Evolutionary conservation across 768 basidiomycete genomes (phyloP), one percentile per base, ranked within the genome.

Genomic region (Trametes cubensis): DNA sequence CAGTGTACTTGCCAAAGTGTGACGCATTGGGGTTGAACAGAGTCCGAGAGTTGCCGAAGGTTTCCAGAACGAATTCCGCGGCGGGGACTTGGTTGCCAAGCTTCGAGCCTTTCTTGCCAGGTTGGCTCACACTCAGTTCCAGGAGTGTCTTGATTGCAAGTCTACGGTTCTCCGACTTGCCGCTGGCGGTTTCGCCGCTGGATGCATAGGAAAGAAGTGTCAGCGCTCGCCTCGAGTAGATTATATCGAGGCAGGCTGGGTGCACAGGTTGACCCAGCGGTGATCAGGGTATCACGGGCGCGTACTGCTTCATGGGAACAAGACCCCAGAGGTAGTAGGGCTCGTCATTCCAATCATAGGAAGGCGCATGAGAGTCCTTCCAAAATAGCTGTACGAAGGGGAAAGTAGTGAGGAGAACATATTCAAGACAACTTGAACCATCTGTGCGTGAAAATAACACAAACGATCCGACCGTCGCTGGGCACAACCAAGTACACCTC

Each of bases 1-100:
- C 97, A 47, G 95, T 97, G 74, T 99, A 99, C 74, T 96, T 95
- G 58, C 96, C 97, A 72, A 96, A 97, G 50, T 94, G 89, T 30
- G 97, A 98, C 15, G 96, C 95, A 70, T 97, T 97, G 49, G 92
- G 84, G 71, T 98, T 97, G 78, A 92, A 89, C 58, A 94, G 84
- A 1, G 94, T 94, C 61, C 92, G 89, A 20, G 95, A 92, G 68
- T 92, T 90, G 17, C 96, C 96, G 71, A 98, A 98, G 0, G 93
- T 81, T 74, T 98, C 95, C 64, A 98, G 88, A 62, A 98, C 92
- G 74, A 94, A 98, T 79, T 97, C 92, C 23, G 94, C 89, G 20
- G 95, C 91, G 40, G 95, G 95, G 41, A 98, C 83, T 73, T 96
- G 94, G 49, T 76, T 77, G 1, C 85, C 86, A 62, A 98, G 86